Evolutionary conservation across 1,139 yeast genomes (phyloP), one percentile per base, ranked within the genome.

Genomic region (Candida tropicalis): DNA sequence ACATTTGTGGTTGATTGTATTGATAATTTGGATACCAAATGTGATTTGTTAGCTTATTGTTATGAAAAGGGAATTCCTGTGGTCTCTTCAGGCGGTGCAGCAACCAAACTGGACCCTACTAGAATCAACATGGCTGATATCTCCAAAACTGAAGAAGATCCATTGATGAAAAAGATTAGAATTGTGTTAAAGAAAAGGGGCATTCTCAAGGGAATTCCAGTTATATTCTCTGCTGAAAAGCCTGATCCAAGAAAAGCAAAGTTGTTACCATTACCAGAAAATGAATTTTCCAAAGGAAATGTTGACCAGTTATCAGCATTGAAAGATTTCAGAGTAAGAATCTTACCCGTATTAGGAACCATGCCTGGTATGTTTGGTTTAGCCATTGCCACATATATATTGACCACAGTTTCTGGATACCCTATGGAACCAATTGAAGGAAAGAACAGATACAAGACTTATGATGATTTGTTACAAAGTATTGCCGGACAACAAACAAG

Each of bases 301-400:
- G 96, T 91, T 26, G 95, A 82, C 50, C 95, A 93, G 62, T 73
- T 93, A 41, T 82, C 96, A 43, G 95, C 97, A 1, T 66, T 93
- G 49, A 84, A 81, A 56, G 91, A 90, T 67, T 93, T 93, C 70
- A 77, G 99, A 52, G 97, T 91, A 4, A 77, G 99, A 54, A 91
- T 93, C 41, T 73, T 93, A 47, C 99, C 99, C 0, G 99, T 93
- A 0, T 68, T 93, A 50, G 98, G 99, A 1, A 89, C 99, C 0
- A 81, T 93, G 84, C 99, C 99, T 1, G 97, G 95, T 7, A 86
- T 91, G 68, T 93, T 93, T 68, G 99, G 99, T 1, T 74, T 93
- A 39, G 81, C 96, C 0, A 77, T 93, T 46, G 95, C 97, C 2
- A 85, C 97, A 0, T 84, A 87, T 63, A 71, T 93, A 35, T 66